Evolutionary conservation across 1,284 basidiomycete species (phyloP).

Genomic region (Ceratobasidium sp.): DNA sequence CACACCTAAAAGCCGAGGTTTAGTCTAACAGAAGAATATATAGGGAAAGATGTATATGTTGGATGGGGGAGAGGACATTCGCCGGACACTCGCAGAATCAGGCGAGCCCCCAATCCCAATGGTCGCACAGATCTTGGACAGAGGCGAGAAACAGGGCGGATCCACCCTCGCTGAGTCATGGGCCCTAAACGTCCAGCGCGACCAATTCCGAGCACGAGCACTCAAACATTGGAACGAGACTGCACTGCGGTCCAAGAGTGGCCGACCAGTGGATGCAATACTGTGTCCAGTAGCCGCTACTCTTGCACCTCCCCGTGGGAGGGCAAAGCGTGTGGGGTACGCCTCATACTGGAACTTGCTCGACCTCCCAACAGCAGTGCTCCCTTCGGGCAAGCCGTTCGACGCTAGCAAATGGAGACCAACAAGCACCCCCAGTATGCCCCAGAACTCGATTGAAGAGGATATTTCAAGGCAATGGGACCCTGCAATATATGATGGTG

Average conservation of each 20-base stretch:
- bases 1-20: constrained; percentile 25
- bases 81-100: constrained; percentile 50
- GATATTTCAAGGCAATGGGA: constrained; percentile 55
- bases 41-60: constrained; percentile 60
- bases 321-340: constrained; percentile 60
- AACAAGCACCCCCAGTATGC: constrained; percentile 39
- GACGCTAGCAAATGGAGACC: too few species aligned
- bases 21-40: neutral
- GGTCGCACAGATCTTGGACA: constrained; percentile 58
- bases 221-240: constrained; percentile 63
- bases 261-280: constrained; percentile 61
- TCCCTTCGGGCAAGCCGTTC: constrained; percentile 53
- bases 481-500: constrained; percentile 54
- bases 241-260: constrained; percentile 50
- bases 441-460: constrained; percentile 54
- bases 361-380: constrained; percentile 61
- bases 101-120: constrained; percentile 55
- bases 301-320: constrained; percentile 59
- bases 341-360: constrained; percentile 63
- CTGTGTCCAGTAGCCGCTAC: constrained; percentile 60
- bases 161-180: constrained; percentile 55
- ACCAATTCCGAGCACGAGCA: constrained; percentile 54
- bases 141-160: constrained; percentile 51
- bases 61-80: constrained; percentile 59
- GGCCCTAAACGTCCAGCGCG: constrained; percentile 56